Evolutionary conservation across 2,329 filamentous ascomycete genomes (phyloP).

Genomic region (Cryphonectria radicalis): DNA sequence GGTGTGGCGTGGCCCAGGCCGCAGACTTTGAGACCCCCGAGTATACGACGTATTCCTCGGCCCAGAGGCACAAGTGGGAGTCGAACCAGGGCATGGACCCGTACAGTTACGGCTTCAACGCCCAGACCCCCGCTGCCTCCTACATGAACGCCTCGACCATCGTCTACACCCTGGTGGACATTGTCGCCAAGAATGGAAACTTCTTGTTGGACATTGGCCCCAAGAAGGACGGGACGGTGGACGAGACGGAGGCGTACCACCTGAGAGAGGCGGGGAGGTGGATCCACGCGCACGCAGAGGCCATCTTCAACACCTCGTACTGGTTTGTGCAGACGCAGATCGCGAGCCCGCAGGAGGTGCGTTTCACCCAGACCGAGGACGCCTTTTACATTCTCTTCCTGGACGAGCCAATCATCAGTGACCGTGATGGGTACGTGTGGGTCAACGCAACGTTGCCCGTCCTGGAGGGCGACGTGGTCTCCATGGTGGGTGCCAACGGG

Average conservation of each 20-base stretch:
- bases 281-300: constrained; percentile 58
- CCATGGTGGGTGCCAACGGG: constrained; percentile 43
- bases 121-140: constrained; percentile 50
- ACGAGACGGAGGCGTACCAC: constrained; percentile 50
- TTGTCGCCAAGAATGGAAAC: constrained; percentile 60
- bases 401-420: constrained; percentile 37
- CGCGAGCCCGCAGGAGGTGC: constrained; percentile 37
- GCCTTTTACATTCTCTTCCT: constrained; percentile 52
- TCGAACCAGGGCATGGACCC: constrained; percentile 64
- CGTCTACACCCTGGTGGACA: constrained; percentile 54
- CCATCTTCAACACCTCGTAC: constrained; percentile 61
- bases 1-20: constrained; percentile 56
- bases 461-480: constrained; percentile 46
- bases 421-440: constrained; percentile 39
- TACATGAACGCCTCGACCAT: constrained; percentile 59
- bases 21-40: constrained; percentile 65
- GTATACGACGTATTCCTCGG: constrained; percentile 54
- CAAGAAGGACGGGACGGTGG: constrained; percentile 57
- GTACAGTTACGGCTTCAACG: constrained; percentile 63
- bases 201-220: constrained; percentile 61
- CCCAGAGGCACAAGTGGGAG: constrained; percentile 63
- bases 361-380: constrained; percentile 51
- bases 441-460: constrained; percentile 48
- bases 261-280: constrained; percentile 56
- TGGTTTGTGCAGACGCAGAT: constrained; percentile 52